Evolutionary conservation across 371 early-diverging fungal genomes (phyloP).

Genomic region (Rhizopus microsporus): DNA sequence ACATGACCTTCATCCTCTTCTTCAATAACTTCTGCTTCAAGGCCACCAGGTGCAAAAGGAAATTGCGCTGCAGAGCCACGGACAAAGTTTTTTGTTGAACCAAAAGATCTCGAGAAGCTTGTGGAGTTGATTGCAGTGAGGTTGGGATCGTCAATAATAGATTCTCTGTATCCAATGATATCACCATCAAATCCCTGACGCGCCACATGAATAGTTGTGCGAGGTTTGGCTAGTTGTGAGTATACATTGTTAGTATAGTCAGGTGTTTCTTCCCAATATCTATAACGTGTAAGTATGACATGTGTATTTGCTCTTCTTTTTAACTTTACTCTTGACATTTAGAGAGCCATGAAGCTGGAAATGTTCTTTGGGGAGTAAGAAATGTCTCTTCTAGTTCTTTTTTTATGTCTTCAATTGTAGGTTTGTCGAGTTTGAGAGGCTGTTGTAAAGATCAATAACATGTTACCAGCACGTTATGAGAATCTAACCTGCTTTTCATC

Average conservation of each 20-base stretch:
- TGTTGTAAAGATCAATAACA: not conserved
- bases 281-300: constrained; percentile 6
- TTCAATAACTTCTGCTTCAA: constrained; percentile 45
- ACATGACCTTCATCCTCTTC: constrained; percentile 30
- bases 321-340: constrained; percentile 55
- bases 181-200: constrained; percentile 58
- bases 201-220: constrained; percentile 41
- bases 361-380: constrained; percentile 48
- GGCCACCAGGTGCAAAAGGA: constrained; percentile 83
- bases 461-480: not conserved
- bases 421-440: not conserved
- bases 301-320: not conserved
- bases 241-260: constrained; percentile 44
- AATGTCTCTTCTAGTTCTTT: constrained; percentile 48
- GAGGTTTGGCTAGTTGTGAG: constrained; percentile 49
- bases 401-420: constrained; percentile 30
- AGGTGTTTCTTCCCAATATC: constrained; percentile 56
- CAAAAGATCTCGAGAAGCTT: constrained; percentile 71
- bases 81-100: constrained; percentile 65
- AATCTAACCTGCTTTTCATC: constrained; percentile 7
- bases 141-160: constrained; percentile 35
- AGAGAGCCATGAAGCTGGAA: constrained; percentile 48
- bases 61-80: constrained; percentile 71
- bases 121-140: constrained; percentile 73
- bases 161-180: constrained; percentile 52